Base-by-base conservation (phyloP, 768 basidiomycete species). In the Phlebiopsis gigantea region DNA sequence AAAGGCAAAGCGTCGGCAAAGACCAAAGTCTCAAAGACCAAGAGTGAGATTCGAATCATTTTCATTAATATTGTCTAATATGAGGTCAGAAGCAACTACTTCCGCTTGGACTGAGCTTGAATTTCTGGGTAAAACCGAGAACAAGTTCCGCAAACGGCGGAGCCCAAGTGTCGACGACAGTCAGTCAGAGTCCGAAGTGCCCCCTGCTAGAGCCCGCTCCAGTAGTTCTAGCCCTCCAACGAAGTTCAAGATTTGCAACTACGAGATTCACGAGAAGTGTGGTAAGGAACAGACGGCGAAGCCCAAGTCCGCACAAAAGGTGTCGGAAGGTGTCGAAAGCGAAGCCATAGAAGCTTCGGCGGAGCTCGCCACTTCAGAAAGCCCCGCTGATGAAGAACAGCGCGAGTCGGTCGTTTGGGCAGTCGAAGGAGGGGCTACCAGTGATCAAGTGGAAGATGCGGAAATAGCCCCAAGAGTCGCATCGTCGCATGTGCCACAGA, bases 1-100 rank as follows among this genome's bases (percentile, higher is more conserved):
- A 85, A 81, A 68, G 87, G 87, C 1, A 86, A 77, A 62, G 81
- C 84, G 15, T 88, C 87, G 0, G 63, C 64, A 5, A 77, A 74
- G 56, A 69, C 75, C 4, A 62, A 66, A 57, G 61, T 65, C 22
- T 48, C 55, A 62, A 62, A 55, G 56, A 17, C 34, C 34, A 51
- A 42, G 44, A 55, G 55, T 51, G 69, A 66, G 56, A 69, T 75
- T 57, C 59, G 59, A 61, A 42, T 25, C 56, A 42, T 30, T 46
- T 10, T 46, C 15, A 24, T 56, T 46, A n/a, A n/a, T n/a, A n/a
- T 31, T 39, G 31, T 46, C 19, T 53, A 49, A 7, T 31, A 30
- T 17, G 17, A 14, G 19, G 26, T 29, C 42, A 65, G 21, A n/a
- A 44, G n/a, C 57, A 2, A 4, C 12, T 7, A 24, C 41, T 10